Evolutionary conservation across 441 rosid species (phyloP).

Genomic region (Viola pubescens): DNA sequence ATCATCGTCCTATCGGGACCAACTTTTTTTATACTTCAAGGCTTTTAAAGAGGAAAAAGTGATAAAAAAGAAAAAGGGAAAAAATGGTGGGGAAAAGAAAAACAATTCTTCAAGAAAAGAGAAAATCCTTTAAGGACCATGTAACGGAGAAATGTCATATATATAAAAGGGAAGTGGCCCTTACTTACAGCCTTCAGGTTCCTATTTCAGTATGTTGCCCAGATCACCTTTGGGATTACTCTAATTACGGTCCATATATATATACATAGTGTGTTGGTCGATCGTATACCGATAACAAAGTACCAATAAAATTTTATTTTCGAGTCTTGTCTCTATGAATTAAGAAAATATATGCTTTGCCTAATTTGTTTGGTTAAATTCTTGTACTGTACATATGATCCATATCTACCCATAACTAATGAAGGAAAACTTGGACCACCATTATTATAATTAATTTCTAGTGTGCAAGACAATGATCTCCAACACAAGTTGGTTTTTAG

Average conservation of each 20-base stretch:
- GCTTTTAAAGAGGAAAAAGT: no score
- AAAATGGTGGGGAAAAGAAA: neutral
- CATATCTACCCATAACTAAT: no score
- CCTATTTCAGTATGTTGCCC: slow-evolving; percentile 7
- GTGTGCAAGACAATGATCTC: slow-evolving; percentile 23
- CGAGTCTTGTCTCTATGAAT: no score
- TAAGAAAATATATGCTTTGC: no score
- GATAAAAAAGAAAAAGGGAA: neutral
- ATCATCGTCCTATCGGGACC: slow-evolving; percentile 22
- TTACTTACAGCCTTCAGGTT: slow-evolving; percentile 10
- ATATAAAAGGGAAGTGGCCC: slow-evolving; percentile 11
- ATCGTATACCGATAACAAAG: no score
- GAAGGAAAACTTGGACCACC: slow-evolving; percentile 27
- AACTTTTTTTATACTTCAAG: neutral
- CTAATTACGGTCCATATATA: neutral
- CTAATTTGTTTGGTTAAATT: no score
- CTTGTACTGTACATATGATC: no score
- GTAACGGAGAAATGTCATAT: slow-evolving; percentile 9
- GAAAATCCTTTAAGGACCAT: slow-evolving; percentile 1
- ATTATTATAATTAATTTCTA: neutral
- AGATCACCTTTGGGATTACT: slow-evolving; percentile 4
- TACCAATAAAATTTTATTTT: no score
- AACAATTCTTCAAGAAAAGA: neutral
- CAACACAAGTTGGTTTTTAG: slow-evolving; percentile 14
- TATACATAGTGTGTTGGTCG: no score